phyloP scores from a whole-genome alignment of 2,329 filamentous ascomycete species.

The Calonectria pseudoturangicola region DNA sequence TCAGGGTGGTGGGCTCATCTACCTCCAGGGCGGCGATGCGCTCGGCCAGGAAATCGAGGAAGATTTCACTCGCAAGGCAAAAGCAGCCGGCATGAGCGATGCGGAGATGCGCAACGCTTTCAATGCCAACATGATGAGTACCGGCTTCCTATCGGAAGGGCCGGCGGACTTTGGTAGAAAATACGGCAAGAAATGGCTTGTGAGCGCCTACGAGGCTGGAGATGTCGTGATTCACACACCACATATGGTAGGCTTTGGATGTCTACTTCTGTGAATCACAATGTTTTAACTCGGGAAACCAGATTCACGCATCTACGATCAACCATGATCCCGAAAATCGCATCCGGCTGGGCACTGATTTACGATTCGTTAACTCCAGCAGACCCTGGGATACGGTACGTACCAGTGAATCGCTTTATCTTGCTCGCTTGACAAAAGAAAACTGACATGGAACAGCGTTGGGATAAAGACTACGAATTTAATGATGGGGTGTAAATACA shows the following conservation, averaged over 20 bases:
- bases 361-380: conserved; percentile 72
- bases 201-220: conserved; percentile 63
- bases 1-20: conserved; percentile 75
- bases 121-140: conserved; percentile 77
- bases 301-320: conserved; percentile 75
- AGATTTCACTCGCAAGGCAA: conserved; percentile 69
- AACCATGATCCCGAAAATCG: conserved; percentile 71
- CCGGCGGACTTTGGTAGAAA: conserved; percentile 62
- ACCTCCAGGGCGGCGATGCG: conserved; percentile 66
- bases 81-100: conserved; percentile 68
- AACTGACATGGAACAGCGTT: conserved; percentile 42
- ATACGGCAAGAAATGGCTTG: conserved; percentile 59
- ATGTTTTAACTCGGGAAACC: not conserved
- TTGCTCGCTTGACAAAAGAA: not conserved
- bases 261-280: not conserved
- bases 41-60: conserved; percentile 70
- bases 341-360: conserved; percentile 73
- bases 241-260: conserved; percentile 54
- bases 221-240: conserved; percentile 64
- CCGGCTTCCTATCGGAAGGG: conserved; percentile 71
- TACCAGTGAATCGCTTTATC: not conserved
- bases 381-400: conserved; percentile 69
- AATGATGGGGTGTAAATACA: conserved; percentile 46
- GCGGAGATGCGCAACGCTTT: conserved; percentile 72
- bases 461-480: conserved; percentile 47